Base-by-base conservation (phyloP, 805 yeast genomes). In the Yarrowia divulgata region DNA sequence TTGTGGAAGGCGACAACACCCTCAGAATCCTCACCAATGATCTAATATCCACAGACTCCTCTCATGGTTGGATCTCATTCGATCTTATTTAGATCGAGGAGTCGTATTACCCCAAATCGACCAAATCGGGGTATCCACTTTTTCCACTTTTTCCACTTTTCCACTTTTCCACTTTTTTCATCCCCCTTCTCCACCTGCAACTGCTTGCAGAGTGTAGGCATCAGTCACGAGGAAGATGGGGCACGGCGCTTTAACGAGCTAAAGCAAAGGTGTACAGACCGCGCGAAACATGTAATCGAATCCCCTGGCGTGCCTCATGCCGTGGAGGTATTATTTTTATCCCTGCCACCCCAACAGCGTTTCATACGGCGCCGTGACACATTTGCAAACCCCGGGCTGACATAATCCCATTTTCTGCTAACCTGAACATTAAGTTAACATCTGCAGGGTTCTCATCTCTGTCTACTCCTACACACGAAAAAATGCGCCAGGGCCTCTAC, bases 401-500 rank as follows among this genome's bases (percentile, higher is more conserved):
- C 62, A 40, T 57, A 57, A 57, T 57, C 62, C 45, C 45, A 39
- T 1, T 35, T 8, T 35, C 1, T 35, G 29, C 37, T 37, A 35
- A 23, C 29, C 29, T 23, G 29, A 23, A 54, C 63, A 40, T 57
- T 40, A 60, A 60, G 66, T 60, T 60, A 43, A 32, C 39, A 45
- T 60, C 66, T 43, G 66, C 66, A 60, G 52, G 66, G 66, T 45
- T 60, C 66, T 60, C 66, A 60, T 60, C 66, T 42, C 52, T 23
- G 29, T 23, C 29, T n/a, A 35, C 66, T 60, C 66, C 50, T 45
- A 32, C 50, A 45, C n/a, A 18, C 66, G 18, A 63, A 19, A 19
- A 42, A 69, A 69, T 72, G 71, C 75, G 39, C 19, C 50, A 60
- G 48, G 68, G 68, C 46, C 68, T 63, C 37, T 70, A 83, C 42